Conservation (phyloP, 2,329 filamentous ascomycete genomes). For the Fusarium sp. region DNA sequence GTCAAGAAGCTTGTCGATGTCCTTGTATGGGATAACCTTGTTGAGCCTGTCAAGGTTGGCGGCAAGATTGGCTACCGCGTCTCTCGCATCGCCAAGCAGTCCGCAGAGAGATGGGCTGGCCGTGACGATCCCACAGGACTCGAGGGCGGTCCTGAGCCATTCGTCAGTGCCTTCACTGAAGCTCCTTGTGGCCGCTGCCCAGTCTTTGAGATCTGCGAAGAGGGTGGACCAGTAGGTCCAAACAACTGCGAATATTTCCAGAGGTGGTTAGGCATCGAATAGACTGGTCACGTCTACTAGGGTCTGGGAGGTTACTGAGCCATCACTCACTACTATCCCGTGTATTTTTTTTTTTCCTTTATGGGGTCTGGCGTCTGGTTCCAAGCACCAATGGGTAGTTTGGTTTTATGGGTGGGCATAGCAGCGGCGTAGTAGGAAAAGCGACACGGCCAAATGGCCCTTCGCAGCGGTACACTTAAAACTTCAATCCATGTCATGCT, state of each 20-base stretch:
- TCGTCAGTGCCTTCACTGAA: slow-evolving; percentile 82
- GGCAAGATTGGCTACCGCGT: slow-evolving; percentile 65
- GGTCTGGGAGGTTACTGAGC: background rate
- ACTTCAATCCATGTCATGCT: background rate
- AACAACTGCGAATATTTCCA: slow-evolving; percentile 93
- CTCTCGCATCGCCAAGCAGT: slow-evolving; percentile 61
- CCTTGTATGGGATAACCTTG: slow-evolving; percentile 85
- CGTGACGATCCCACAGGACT: slow-evolving; percentile 51
- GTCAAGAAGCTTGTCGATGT: slow-evolving; percentile 89
- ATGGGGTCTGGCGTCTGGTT: slow-evolving; percentile 44
- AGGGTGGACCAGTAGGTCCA: slow-evolving; percentile 90
- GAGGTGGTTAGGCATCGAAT: slow-evolving; percentile 76
- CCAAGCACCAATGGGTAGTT: slow-evolving; percentile 17
- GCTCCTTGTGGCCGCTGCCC: slow-evolving; percentile 92
- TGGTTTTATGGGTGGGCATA: slow-evolving; percentile 30
- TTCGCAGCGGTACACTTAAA: slow-evolving; percentile 7
- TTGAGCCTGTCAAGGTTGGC: slow-evolving; percentile 73
- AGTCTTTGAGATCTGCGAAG: slow-evolving; percentile 91
- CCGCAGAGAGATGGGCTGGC: slow-evolving; percentile 54
- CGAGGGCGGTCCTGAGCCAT: slow-evolving; percentile 56
- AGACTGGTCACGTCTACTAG: background rate
- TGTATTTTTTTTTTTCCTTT: slow-evolving; percentile 5
- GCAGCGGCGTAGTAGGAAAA: slow-evolving; percentile 41
- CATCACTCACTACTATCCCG: background rate
- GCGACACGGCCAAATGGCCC: slow-evolving; percentile 19